phyloP scores from a whole-genome alignment of 352 stramenopile genomes.

The Phytophthora melonis region DNA sequence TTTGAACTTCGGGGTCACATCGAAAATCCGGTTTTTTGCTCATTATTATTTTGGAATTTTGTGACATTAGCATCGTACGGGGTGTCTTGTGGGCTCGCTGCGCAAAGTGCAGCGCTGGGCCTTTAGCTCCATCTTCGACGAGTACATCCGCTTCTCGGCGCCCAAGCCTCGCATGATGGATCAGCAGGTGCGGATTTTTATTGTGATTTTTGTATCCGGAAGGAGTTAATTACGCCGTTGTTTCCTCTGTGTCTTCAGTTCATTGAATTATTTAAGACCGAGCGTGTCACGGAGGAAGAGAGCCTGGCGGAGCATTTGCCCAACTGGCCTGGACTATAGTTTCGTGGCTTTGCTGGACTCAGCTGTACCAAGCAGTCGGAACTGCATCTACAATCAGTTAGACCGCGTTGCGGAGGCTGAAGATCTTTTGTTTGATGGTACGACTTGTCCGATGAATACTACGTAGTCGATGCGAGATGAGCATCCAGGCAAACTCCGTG shows the following conservation, averaged over 20 bases:
- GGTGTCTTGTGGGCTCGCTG: slow-evolving; percentile 80
- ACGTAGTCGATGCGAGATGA: too few relatives aligned
- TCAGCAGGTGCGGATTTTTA: slow-evolving; percentile 63
- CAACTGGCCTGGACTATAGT: slow-evolving; percentile 71
- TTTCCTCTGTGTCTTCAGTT: slow-evolving; percentile 38
- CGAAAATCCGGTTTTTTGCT: not conserved
- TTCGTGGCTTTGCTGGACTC: not conserved
- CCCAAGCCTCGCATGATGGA: slow-evolving; percentile 91
- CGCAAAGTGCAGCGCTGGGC: slow-evolving; percentile 87
- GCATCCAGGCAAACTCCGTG: too few relatives aligned
- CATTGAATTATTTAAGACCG: slow-evolving; percentile 88
- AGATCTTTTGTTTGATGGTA: not conserved
- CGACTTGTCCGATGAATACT: not conserved
- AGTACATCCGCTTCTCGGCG: slow-evolving; percentile 88
- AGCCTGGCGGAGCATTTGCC: slow-evolving; percentile 58
- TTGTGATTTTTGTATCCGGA: not conserved
- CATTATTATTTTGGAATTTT: not conserved
- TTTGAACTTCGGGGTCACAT: not conserved
- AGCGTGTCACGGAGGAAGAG: slow-evolving; percentile 66
- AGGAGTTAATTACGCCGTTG: too few relatives aligned
- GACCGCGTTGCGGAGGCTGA: not conserved
- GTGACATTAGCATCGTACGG: slow-evolving; percentile 71
- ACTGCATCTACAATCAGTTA: not conserved
- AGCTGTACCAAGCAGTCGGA: not conserved
- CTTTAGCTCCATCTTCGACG: slow-evolving; percentile 86